These are phyloP conservation scores for Pulveroboletus ravenelii DNA, from an alignment of 768 basidiomycete genomes.

Conservation along the genomic window DNA sequence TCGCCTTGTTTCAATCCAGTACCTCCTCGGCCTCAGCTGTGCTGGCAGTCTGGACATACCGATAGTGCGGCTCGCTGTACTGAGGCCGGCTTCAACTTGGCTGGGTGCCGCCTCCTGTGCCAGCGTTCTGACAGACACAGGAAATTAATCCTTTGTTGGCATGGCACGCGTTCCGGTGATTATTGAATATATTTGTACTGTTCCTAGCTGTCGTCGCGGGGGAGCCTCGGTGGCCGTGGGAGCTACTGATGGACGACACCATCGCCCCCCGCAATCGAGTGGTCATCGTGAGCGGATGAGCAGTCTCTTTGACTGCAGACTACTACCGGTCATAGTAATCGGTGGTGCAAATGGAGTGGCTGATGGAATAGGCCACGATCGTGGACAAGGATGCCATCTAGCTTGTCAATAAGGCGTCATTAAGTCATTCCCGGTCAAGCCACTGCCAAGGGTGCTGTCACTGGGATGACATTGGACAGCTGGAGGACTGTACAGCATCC, in stretches of 20 bases:
- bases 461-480: neutral
- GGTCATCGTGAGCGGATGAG: neutral
- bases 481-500: conserved; percentile 2
- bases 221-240: conserved; percentile 3
- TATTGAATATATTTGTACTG: neutral
- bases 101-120: neutral
- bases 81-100: neutral
- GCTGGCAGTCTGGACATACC: neutral
- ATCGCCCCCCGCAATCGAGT: neutral
- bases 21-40: neutral
- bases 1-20: too few species aligned
- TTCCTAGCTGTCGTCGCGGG: conserved; percentile 3
- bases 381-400: neutral
- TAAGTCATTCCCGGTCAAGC: neutral
- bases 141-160: conserved; percentile 6
- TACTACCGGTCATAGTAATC: conserved; percentile 6
- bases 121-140: neutral
- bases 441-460: conserved; percentile 10
- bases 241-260: neutral
- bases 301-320: neutral
- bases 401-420: conserved; percentile 1
- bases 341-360: neutral
- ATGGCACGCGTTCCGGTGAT: neutral
- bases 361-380: neutral
- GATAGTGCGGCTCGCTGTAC: neutral